Base-by-base conservation (phyloP, 116 monocot genomes). In the Iris pallida region DNA sequence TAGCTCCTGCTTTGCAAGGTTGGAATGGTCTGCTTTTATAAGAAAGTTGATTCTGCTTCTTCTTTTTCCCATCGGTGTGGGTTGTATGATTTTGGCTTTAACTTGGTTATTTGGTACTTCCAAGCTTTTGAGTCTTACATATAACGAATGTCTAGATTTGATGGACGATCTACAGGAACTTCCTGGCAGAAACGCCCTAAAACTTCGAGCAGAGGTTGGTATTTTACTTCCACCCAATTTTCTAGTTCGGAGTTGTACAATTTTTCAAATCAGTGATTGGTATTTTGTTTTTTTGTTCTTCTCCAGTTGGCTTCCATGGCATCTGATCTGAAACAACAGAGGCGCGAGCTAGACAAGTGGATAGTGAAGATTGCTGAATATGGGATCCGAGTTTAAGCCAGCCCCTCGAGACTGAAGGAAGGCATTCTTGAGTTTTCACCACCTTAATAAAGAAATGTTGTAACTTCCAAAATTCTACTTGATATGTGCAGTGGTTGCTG, bases 111-210 rank as follows among this genome's bases (percentile, higher is more conserved):
- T 30, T 30, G 2, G 3, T 30, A 30, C 30, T 30, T 30, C 30
- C 30, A 0, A 30, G 3, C 30, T 30, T 30, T 30, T 3, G 30
- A 30, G 30, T 30, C 68, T 0, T 30, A 30, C 30, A 3, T 30
- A 30, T 30, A 30, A 30, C n/a, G 3, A 30, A 58, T 72, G 0
- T 63, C 0, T 65, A 90, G 90, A 81, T 86, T 30, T 90, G 74
- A 83, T 86, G 80, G 82, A 85, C 70, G 83, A 54, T 42, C 65
- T 90, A 20, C 54, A 86, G 40, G 57, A 42, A 61, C 58, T 86
- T 10, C 86, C 90, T 49, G 83, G 86, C 42, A 83, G 90, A 73
- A 65, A 75, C 54, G 80, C 86, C 6, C 70, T 90, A 51, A 77
- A 86, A 58, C 85, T 85, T 63, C 68, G 85, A 20, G 85, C 81